Evolutionary conservation across 202 grass and related monocot genomes (phyloP), one percentile per base, ranked within the genome.

Genomic region (Elaeis oleifera): DNA sequence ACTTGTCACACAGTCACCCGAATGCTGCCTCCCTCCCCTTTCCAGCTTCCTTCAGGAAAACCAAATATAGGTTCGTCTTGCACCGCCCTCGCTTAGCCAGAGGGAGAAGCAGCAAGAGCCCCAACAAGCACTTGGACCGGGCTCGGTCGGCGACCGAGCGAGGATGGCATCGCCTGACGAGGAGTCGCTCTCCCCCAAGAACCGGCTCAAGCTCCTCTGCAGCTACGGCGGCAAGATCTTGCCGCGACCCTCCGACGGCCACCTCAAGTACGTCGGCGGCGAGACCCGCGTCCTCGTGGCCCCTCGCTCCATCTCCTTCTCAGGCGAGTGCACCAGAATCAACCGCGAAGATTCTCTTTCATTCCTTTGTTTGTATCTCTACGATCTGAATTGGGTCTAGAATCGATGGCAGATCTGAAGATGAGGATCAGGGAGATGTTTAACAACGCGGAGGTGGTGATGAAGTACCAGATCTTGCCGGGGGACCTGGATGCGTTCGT

Each of bases 151-250:
- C 51, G 73, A 5, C 56, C 49, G 7, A 58, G 0, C 65, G 48
- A 14, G 78, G 52, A 65, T 59, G 58, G 8, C 65, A 17, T 70
- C 65, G 52, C 70, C 74, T 2, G 80, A 76, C 23, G 85, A 88
- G 0, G 80, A 88, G 1, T 24, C 15, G 13, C 21, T 3, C 14
- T 61, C 65, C 24, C 74, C 9, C 57, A 81, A 13, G 51, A 76
- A n/a, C 59, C 84, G 84, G 7, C 66, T 91, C 58, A 97, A 92
- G 82, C 61, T 97, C 28, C 83, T 92, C 25, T 97, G 94, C 82
- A 86, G 94, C 67, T 97, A 81, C 56, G 92, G 88, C 56, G 92
- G 92, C 69, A 86, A 77, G 74, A 97, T 97, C 73, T 26, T 84
- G 19, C 94, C 82, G n/a, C 81, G 82, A 4, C 84, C 72, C 8